These are phyloP conservation scores for Leptodermis oblonga DNA, from an alignment of 257 asterid species.

Conservation along the genomic window DNA sequence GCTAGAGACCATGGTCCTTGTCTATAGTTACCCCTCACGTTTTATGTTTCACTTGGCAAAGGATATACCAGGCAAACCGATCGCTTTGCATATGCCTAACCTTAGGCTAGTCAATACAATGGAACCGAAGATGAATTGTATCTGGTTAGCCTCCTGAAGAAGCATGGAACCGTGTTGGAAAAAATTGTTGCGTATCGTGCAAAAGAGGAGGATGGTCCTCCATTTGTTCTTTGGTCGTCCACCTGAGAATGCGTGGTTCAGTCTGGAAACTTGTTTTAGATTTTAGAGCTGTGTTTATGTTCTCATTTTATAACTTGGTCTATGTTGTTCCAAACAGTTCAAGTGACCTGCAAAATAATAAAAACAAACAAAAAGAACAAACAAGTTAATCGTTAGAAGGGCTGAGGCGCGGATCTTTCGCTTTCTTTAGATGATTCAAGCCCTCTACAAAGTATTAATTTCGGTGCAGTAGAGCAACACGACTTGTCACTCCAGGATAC, in stretches of 20 bases:
- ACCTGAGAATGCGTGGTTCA: no score
- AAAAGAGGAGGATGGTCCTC: neutral
- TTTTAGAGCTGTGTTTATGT: neutral
- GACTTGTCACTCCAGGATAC: no score
- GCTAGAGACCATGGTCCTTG: neutral
- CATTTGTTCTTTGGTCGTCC: neutral
- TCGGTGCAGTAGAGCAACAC: no score
- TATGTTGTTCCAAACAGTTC: no score
- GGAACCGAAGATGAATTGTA: neutral
- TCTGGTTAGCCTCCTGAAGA: neutral
- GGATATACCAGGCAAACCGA: neutral
- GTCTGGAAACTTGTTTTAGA: neutral
- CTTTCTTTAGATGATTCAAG: no score
- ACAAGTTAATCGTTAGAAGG: no score
- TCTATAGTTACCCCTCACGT: neutral
- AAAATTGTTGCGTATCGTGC: neutral
- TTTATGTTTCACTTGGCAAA: neutral
- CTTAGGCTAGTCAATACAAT: neutral
- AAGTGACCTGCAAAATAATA: no score
- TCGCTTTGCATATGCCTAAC: neutral
- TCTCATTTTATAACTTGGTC: no score
- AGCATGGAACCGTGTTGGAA: neutral
- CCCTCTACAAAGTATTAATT: no score
- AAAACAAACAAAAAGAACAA: no score
- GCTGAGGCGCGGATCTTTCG: no score